Evolutionary conservation across 495 filamentous ascomycete genomes (phyloP), one percentile per base, ranked within the genome.

Genomic region (Podospora bellae-mahoneyi): DNA sequence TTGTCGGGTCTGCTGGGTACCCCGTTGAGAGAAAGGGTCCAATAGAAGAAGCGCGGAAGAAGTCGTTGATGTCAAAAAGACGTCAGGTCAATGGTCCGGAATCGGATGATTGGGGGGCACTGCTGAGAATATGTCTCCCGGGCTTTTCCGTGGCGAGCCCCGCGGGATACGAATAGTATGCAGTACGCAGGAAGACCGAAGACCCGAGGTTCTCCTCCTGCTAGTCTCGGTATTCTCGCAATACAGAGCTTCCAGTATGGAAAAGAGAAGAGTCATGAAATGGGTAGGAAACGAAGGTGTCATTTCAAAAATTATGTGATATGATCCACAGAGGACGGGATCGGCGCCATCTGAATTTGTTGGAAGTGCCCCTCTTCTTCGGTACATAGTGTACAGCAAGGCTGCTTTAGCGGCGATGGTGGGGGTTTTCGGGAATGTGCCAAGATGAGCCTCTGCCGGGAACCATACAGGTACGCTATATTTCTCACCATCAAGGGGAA

Each of bases 31-130:
- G 3, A 32, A 7, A 32, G 30, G 30, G 30, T 32, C 3, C 30
- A 13, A 6, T 1, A 58, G 55, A 26, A 26, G 55, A 23, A 23
- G 23, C 23, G 23, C n/a, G 55, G 55, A 18, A 58, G n/a, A 58
- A 26, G 55, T 58, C n/a, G 55, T 58, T 58, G 55, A 58, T 58
- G 55, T 58, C 55, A 58, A 26, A 13, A 48, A 48, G 39, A 48
- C 23, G n/a, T 26, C 55, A 58, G 19, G 55, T 20, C 55, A 64
- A 64, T 64, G 62, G 48, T 55, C 44, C 62, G 55, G 23, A 58
- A 58, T 58, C n/a, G 55, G 55, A 26, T 20, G 55, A 26, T 20
- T 58, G 55, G 23, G 55, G 23, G 39, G 13, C 39, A 16, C 39
- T 48, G 39, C 39, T 48, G 39, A 48, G 4, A 48, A 48, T 23